Percentiles rank a stretch among this genome's conserved stretches.
Evolutionary conservation across 2,329 filamentous ascomycete genomes (phyloP).

Genomic region (Didymosphaeria variabile): DNA sequence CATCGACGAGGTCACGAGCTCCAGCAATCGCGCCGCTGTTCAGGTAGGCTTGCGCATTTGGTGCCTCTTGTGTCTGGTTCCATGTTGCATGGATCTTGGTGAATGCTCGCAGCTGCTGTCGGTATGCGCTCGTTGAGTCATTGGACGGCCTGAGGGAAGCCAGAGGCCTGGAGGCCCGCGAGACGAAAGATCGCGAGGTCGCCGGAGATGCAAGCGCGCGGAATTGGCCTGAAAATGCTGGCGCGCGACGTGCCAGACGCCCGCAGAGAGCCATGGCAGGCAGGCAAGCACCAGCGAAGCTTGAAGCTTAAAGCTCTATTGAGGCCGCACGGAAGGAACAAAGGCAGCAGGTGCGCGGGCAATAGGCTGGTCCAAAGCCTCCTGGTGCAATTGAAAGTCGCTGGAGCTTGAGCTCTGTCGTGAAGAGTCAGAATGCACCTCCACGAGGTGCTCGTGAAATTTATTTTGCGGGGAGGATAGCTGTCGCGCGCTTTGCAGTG

Average conservation of each 20-base stretch:
- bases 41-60: conserved; percentile 86
- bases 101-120: conserved; percentile 51
- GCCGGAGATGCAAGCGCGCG: conserved; percentile 41
- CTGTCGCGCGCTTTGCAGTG: conserved; percentile 42
- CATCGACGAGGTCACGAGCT: conserved; percentile 78
- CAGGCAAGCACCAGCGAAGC: conserved; percentile 42
- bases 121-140: conserved; percentile 44
- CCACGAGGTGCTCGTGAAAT: conserved; percentile 25
- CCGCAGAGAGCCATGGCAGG: conserved; percentile 53
- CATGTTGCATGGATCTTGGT: conserved; percentile 45
- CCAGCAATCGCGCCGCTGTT: conserved; percentile 86
- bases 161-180: conserved; percentile 43
- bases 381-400: conserved; percentile 40
- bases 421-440: conserved; percentile 38
- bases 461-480: conserved; percentile 46
- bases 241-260: conserved; percentile 53
- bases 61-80: conserved; percentile 70
- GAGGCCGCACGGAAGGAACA: conserved; percentile 24
- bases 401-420: conserved; percentile 40
- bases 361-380: conserved; percentile 29
- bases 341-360: conserved; percentile 30
- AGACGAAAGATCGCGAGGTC: conserved; percentile 43
- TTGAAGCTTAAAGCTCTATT: conserved; percentile 45
- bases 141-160: conserved; percentile 37
- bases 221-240: conserved; percentile 45